Evolutionary conservation across 345 rosid species (phyloP).

Genomic region (Punica granatum): DNA sequence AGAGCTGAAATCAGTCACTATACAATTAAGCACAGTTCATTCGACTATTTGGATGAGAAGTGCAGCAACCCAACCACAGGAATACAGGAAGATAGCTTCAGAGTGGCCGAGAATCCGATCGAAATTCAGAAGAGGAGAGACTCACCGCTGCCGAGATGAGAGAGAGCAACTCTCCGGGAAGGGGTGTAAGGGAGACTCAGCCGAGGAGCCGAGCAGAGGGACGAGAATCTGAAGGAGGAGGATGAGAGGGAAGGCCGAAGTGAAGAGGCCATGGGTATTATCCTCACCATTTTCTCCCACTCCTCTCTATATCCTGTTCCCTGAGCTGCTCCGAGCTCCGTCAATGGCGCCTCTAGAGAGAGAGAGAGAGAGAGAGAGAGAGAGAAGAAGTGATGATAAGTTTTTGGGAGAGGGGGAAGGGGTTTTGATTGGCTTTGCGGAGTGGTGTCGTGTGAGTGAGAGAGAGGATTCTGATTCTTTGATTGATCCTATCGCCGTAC

Average conservation of each 20-base stretch:
- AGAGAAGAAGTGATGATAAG: conserved; percentile 9
- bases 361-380: conserved; percentile 2
- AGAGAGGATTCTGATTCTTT: conserved; percentile 22
- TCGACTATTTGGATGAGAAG: neutral
- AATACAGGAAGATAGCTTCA: neutral
- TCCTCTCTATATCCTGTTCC: neutral
- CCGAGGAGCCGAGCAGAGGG: conserved; percentile 23
- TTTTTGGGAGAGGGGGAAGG: neutral
- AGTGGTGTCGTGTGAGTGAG: neutral
- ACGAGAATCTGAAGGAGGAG: conserved; percentile 34
- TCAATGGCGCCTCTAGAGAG: neutral
- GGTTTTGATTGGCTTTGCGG: neutral
- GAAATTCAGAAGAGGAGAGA: neutral
- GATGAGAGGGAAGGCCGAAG: conserved; percentile 49
- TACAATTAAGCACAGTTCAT: neutral
- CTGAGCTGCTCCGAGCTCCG: neutral
- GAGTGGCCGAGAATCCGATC: neutral
- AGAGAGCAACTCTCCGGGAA: conserved; percentile 36
- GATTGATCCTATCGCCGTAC: conserved; percentile 21
- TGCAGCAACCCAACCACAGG: neutral
- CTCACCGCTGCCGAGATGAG: conserved; percentile 47
- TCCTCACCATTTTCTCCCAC: conserved; percentile 42
- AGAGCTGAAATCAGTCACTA: neutral
- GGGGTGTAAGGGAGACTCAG: conserved; percentile 22
- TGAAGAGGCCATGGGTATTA: conserved; percentile 74